Conservation (phyloP, 75 land plant genomes). For the Cupressus sempervirens region DNA sequence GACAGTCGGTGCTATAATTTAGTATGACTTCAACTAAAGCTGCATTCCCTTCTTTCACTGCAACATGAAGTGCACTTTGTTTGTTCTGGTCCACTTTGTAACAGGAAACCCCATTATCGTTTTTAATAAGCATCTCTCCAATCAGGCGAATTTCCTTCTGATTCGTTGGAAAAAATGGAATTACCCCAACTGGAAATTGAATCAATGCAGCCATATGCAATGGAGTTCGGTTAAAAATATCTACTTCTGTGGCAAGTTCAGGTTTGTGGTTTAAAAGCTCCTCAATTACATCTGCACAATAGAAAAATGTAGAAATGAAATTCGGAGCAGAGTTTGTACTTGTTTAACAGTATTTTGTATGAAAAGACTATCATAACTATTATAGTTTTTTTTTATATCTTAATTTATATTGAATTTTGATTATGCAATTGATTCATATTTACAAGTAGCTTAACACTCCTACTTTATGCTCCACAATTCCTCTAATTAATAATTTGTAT, state of each 20-base stretch:
- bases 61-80: background rate
- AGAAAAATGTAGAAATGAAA: no score
- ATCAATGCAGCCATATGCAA: background rate
- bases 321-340: no score
- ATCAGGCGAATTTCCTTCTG: background rate
- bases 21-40: background rate
- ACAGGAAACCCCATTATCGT: background rate
- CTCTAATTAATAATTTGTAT: no score
- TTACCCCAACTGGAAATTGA: background rate
- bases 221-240: background rate
- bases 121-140: background rate
- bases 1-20: background rate
- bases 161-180: no score
- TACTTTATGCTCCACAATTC: no score
- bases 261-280: background rate
- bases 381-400: no score
- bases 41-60: background rate
- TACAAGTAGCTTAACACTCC: no score
- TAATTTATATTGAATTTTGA: no score
- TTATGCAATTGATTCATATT: no score
- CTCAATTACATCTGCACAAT: background rate
- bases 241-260: background rate
- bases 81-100: background rate
- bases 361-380: no score
- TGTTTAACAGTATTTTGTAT: no score